Percentiles rank a stretch among this genome's conserved stretches.
phyloP scores from a whole-genome alignment of 2,329 filamentous ascomycete genomes.

The Incumbomyces delicatus region DNA sequence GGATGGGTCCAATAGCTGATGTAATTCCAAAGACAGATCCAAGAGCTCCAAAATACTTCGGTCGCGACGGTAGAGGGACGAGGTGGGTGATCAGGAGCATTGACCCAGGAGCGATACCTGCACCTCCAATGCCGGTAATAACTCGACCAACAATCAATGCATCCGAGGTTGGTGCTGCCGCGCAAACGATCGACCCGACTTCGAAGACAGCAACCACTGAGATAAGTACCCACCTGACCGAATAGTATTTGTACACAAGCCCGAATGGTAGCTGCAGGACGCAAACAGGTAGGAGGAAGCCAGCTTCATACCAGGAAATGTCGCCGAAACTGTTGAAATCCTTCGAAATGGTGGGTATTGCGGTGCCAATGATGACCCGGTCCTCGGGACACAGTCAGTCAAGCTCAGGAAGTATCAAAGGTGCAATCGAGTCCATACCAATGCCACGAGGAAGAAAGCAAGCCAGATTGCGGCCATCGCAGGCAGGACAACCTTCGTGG shows the following conservation, averaged over 20 bases:
- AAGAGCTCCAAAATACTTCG: slow-evolving; percentile 39
- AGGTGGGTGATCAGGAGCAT: slow-evolving; percentile 38
- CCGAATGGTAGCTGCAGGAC: slow-evolving; percentile 38
- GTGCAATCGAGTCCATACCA: slow-evolving; percentile 10
- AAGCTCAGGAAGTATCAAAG: too few relatives aligned
- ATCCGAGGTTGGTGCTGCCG: slow-evolving; percentile 37
- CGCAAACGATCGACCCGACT: slow-evolving; percentile 43
- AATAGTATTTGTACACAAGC: slow-evolving; percentile 37
- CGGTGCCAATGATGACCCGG: slow-evolving; percentile 21
- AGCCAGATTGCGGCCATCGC: slow-evolving; percentile 14
- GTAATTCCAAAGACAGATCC: slow-evolving; percentile 43
- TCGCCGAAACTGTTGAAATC: slow-evolving; percentile 31
- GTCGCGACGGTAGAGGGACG: slow-evolving; percentile 37
- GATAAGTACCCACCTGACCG: slow-evolving; percentile 39
- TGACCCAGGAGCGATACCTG: slow-evolving; percentile 42
- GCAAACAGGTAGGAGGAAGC: slow-evolving; percentile 36
- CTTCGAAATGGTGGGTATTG: slow-evolving; percentile 16
- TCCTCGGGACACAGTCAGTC: slow-evolving; percentile 6
- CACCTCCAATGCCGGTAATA: slow-evolving; percentile 41
- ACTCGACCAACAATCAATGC: slow-evolving; percentile 44
- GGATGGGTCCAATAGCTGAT: slow-evolving; percentile 47
- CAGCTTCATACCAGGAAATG: slow-evolving; percentile 28
- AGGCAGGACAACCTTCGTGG: slow-evolving; percentile 11
- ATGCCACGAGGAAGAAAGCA: slow-evolving; percentile 14
- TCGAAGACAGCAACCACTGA: slow-evolving; percentile 41